Evolutionary conservation across 2,329 filamentous ascomycete genomes (phyloP), one percentile per base, ranked within the genome.

Genomic region (Lachnellula suecica): DNA sequence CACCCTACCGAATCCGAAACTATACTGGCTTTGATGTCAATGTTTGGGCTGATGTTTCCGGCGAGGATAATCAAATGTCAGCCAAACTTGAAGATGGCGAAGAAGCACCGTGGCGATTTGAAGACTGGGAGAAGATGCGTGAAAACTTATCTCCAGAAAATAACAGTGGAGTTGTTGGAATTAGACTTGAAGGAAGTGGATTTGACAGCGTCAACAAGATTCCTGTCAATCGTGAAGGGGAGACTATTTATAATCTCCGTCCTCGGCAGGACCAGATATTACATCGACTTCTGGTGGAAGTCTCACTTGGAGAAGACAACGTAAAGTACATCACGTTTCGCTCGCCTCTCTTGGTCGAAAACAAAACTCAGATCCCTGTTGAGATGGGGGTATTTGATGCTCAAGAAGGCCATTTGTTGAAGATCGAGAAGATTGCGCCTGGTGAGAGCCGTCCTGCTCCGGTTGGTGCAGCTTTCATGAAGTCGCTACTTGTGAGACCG

Each of bases 251-350:
- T 73, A 90, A 88, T 46, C 78, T 99, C 42, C 88, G 90, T 53
- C 94, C 95, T 2, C 89, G 91, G 68, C 87, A 91, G 56, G 88
- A 96, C 64, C 82, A 88, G 53, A 80, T 96, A 2, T 79, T 93
- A 58, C 95, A 99, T 69, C 88, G 92, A 20, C 81, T 99, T 17
- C 83, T 97, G 22, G 92, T 97, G 0, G 94, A 99, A 52, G 88
- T 99, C 48, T 90, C 83, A 48, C 79, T 99, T 22, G 94, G 91
- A n/a, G 75, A 83, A 1, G 93, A 99, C 74, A 97, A 97, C 64
- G 89, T 99, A 73, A 99, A 99, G 74, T 95, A 96, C 68, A 95
- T 99, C 65, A 99, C 92, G 1, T 85, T 99, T 65, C 84, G 94
- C 23, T 97, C 93, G 17, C 94, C 94, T 1, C 75, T 99, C 1